Evolutionary conservation across 1,284 basidiomycete genomes (phyloP).

Genomic region (Fomitiporia mediterranea): DNA sequence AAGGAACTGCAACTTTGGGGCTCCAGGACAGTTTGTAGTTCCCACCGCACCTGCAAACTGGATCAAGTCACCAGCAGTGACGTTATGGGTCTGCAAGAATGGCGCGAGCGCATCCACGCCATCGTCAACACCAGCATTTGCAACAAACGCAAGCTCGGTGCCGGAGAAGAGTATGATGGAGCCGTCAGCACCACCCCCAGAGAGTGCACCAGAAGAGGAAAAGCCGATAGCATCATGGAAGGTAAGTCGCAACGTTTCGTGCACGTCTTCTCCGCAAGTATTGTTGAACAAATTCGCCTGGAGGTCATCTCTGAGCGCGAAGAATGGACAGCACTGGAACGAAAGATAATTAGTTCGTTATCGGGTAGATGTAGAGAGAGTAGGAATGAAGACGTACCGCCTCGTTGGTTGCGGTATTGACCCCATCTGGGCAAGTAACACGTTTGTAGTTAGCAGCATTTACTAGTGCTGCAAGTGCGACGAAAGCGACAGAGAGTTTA

Average conservation of each 20-base stretch:
- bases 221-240: slow-evolving; percentile 28
- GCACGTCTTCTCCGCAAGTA: slow-evolving; percentile 23
- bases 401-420: slow-evolving; percentile 19
- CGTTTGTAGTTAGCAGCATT: slow-evolving; percentile 20
- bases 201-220: slow-evolving; percentile 16
- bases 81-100: slow-evolving; percentile 25
- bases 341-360: background rate
- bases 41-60: slow-evolving; percentile 18
- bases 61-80: slow-evolving; percentile 24
- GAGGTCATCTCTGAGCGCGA: slow-evolving; percentile 24
- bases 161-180: slow-evolving; percentile 20
- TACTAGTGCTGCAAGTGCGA: slow-evolving; percentile 7
- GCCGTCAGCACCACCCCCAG: slow-evolving; percentile 19
- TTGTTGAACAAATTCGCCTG: slow-evolving; percentile 22
- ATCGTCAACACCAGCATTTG: slow-evolving; percentile 30
- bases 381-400: slow-evolving; percentile 4
- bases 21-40: slow-evolving; percentile 23
- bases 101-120: slow-evolving; percentile 26
- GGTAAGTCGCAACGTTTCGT: slow-evolving; percentile 24
- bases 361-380: background rate
- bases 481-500: background rate
- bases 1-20: slow-evolving; percentile 26
- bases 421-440: slow-evolving; percentile 22
- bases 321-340: slow-evolving; percentile 22
- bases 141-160: slow-evolving; percentile 23